Evolutionary conservation across 345 rosid species (phyloP).

Genomic region (Eucalyptus urophylla): DNA sequence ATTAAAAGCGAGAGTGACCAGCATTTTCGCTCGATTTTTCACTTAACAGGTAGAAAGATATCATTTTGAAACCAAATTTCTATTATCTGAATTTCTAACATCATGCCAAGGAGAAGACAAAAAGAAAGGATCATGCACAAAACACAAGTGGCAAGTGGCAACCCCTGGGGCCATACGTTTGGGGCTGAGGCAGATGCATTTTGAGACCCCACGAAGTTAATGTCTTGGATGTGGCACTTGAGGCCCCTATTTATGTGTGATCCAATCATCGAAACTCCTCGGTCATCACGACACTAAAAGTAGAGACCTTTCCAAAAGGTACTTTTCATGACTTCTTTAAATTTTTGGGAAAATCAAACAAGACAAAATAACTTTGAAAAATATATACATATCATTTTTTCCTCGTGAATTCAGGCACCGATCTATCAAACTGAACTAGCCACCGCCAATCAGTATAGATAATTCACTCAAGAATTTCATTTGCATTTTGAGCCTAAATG

Average conservation of each 20-base stretch:
- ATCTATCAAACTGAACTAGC: background rate
- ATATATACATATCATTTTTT: no score
- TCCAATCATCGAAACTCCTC: background rate
- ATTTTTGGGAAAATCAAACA: background rate
- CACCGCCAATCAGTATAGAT: fast-evolving
- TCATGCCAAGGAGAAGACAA: background rate
- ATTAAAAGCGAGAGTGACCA: background rate
- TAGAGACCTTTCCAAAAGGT: background rate
- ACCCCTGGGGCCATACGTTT: background rate
- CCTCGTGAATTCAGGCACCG: no score
- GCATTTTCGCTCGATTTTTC: background rate
- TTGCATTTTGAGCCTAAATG: background rate
- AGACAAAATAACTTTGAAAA: no score
- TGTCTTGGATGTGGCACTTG: background rate
- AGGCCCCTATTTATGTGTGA: background rate
- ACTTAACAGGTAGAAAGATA: background rate
- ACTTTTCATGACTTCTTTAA: background rate
- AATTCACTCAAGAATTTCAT: background rate
- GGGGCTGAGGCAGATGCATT: background rate
- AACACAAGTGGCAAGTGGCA: background rate
- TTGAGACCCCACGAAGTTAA: background rate
- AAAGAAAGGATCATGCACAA: fast-evolving
- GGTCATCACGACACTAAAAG: background rate
- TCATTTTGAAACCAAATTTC: background rate
- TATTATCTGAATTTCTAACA: background rate